Evolutionary conservation across 768 basidiomycete genomes (phyloP).

Genomic region (Trametes sanguinea): DNA sequence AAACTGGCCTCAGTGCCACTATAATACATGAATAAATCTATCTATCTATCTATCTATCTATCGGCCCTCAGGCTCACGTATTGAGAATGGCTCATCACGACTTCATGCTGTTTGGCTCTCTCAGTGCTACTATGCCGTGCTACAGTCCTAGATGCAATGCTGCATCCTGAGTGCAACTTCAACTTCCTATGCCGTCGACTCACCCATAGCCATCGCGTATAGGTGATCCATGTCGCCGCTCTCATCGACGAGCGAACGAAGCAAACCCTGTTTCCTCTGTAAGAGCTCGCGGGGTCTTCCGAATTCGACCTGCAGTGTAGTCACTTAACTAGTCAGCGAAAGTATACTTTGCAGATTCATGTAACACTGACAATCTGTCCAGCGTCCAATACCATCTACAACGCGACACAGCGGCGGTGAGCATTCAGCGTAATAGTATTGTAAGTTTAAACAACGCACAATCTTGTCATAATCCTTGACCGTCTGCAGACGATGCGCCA

Average conservation of each 20-base stretch:
- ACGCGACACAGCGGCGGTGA: neutral
- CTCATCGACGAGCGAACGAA: conserved; percentile 42
- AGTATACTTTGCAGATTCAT: neutral
- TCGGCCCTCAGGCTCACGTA: no score
- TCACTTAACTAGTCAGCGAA: no score
- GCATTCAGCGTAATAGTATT: neutral
- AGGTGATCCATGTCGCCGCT: conserved; percentile 42
- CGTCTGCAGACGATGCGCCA: conserved; percentile 56
- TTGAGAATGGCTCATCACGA: no score
- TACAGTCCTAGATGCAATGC: no score
- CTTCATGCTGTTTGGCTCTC: no score
- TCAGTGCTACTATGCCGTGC: no score
- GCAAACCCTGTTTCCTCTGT: conserved; percentile 35
- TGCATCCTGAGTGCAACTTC: no score
- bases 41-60: no score
- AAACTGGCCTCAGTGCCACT: no score
- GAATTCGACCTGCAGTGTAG: conserved; percentile 30
- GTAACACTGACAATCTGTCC: conserved; percentile 34
- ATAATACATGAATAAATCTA: no score
- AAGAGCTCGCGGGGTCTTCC: conserved; percentile 47
- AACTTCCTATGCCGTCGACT: neutral
- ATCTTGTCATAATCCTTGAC: conserved; percentile 62
- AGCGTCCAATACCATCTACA: conserved; percentile 43
- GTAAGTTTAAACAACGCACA: conserved; percentile 31
- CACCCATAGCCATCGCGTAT: conserved; percentile 32